Percentiles rank a stretch among this genome's conserved stretches.
phyloP scores from a whole-genome alignment of 805 yeast species.

The Wickerhamomyces hampshirensis region DNA sequence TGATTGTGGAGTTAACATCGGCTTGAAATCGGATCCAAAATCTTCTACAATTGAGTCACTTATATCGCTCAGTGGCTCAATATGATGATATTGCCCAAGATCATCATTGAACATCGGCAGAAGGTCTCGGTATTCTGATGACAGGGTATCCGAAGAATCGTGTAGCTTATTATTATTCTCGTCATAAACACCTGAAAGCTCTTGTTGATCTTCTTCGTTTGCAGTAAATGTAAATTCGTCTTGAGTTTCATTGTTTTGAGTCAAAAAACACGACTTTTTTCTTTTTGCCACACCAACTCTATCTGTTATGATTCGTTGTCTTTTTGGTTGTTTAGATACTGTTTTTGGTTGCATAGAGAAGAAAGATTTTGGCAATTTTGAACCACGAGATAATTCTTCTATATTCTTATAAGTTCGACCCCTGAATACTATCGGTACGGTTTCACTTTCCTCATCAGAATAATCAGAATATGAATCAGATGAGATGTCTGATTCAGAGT shows the following conservation, averaged over 20 bases:
- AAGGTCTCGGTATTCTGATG: no score
- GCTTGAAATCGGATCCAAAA: slow-evolving; percentile 4
- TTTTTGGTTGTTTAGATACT: neutral
- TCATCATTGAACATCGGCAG: neutral
- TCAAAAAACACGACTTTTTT: slow-evolving; percentile 6
- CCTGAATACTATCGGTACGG: slow-evolving; percentile 9
- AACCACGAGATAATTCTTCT: slow-evolving; percentile 15
- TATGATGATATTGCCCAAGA: slow-evolving; percentile 3
- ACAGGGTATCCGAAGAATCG: no score
- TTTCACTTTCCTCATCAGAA: slow-evolving; percentile 1
- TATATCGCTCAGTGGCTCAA: no score
- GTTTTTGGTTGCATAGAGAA: slow-evolving; percentile 11
- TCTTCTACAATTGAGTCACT: no score
- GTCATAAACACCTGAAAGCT: neutral
- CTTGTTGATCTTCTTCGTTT: neutral
- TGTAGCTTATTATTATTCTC: no score
- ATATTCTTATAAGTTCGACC: slow-evolving; percentile 19
- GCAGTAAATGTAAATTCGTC: neutral
- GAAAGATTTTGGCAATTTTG: slow-evolving; percentile 22
- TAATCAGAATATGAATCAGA: slow-evolving; percentile 12
- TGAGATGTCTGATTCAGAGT: slow-evolving; percentile 16
- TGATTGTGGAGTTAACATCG: slow-evolving; percentile 15
- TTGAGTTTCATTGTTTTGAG: neutral
- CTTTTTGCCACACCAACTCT: slow-evolving; percentile 22
- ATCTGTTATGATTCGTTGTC: slow-evolving; percentile 1